Conservation (phyloP, 2,329 filamentous ascomycete genomes). For the Ascochyta rabiei region DNA sequence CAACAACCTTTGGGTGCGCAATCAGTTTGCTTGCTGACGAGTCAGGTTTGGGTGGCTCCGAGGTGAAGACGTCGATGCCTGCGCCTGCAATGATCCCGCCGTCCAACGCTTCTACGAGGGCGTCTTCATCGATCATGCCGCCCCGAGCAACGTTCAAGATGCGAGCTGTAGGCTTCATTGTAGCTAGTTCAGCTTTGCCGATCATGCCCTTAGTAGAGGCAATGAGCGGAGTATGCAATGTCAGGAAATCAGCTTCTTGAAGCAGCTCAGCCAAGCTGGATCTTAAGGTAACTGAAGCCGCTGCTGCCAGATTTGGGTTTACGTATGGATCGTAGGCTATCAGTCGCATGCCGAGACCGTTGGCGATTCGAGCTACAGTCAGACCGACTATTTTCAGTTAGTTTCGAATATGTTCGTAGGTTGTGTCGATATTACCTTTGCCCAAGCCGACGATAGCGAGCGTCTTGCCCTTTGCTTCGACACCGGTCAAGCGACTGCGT, state of each 20-base stretch:
- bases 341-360: constrained; percentile 77
- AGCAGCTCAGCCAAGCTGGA: constrained; percentile 65
- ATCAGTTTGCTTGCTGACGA: constrained; percentile 69
- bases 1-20: constrained; percentile 73
- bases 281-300: constrained; percentile 70
- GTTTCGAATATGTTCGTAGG: background rate
- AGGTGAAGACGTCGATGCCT: constrained; percentile 79
- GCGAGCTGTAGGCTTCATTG: constrained; percentile 75
- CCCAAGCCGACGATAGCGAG: constrained; percentile 78
- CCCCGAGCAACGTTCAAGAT: constrained; percentile 82
- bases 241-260: constrained; percentile 74
- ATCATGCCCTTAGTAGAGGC: constrained; percentile 79
- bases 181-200: constrained; percentile 66
- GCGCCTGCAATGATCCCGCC: constrained; percentile 75
- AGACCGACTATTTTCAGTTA: constrained; percentile 65
- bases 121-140: constrained; percentile 79
- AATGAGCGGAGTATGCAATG: constrained; percentile 80
- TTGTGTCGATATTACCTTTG: constrained; percentile 60
- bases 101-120: constrained; percentile 72
- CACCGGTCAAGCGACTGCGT: constrained; percentile 73
- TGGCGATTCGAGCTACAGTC: constrained; percentile 79
- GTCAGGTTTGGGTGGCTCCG: constrained; percentile 68
- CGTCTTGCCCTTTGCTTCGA: constrained; percentile 79
- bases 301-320: constrained; percentile 70
- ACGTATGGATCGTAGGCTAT: constrained; percentile 79